These are phyloP conservation scores for Phalaenopsis aphrodite DNA, from an alignment of 106 monocot genomes.

Conservation along the genomic window DNA sequence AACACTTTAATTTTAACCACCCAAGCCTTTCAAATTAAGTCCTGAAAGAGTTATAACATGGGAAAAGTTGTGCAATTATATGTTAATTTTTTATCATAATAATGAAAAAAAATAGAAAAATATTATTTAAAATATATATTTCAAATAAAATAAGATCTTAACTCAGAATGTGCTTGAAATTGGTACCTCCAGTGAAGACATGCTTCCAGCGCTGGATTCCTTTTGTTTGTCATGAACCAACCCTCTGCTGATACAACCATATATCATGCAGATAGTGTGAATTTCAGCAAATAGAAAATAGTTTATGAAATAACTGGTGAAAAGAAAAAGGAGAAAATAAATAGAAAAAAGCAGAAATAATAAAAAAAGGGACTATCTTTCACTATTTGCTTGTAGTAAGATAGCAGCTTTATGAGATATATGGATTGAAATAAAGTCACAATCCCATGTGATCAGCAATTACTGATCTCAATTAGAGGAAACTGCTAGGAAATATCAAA, in stretches of 20 bases:
- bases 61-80: neutral
- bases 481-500: neutral
- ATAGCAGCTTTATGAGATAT: neutral
- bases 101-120: neutral
- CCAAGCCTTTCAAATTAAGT: too few species aligned
- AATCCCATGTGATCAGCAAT: neutral
- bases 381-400: neutral
- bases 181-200: constrained; percentile 5
- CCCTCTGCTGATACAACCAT: neutral
- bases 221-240: constrained; percentile 6
- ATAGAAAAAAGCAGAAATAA: too few species aligned
- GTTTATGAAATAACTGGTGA: neutral
- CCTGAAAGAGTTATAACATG: neutral
- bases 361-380: neutral
- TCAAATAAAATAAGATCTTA: neutral
- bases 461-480: neutral
- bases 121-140: neutral
- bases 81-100: neutral
- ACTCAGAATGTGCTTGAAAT: neutral
- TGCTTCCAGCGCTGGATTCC: constrained; percentile 9
- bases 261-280: neutral
- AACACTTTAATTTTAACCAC: too few species aligned
- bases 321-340: neutral
- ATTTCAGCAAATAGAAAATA: neutral
- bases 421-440: neutral